These are phyloP conservation scores for Aspergillus spinulosporus DNA, from an alignment of 2,329 filamentous ascomycete species.

Conservation along the genomic window DNA sequence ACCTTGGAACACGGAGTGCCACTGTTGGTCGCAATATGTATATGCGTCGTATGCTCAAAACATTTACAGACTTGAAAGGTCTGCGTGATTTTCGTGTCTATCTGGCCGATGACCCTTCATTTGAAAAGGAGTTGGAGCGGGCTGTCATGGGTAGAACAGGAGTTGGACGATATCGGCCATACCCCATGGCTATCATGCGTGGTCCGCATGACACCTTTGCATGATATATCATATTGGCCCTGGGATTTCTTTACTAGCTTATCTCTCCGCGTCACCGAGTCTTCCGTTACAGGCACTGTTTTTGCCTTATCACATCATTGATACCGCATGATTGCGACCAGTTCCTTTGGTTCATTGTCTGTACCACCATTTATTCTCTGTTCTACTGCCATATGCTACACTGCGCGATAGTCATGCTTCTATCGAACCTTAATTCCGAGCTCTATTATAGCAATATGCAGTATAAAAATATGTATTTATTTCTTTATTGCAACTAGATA, in stretches of 20 bases:
- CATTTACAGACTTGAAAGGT: conserved; percentile 21
- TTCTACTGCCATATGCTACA: too few relatives aligned
- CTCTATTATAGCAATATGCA: too few relatives aligned
- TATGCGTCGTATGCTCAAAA: conserved; percentile 22
- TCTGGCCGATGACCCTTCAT: conserved; percentile 22
- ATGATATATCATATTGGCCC: background rate
- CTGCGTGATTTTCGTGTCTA: conserved; percentile 25
- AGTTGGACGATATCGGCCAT: conserved; percentile 4
- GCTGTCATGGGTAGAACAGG: conserved; percentile 17
- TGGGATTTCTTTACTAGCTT: background rate
- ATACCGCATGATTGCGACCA: background rate
- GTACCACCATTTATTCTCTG: background rate
- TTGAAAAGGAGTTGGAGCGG: conserved; percentile 22
- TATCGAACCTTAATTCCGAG: too few relatives aligned
- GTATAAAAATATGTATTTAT: too few relatives aligned
- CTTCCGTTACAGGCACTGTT: background rate
- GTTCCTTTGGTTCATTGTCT: background rate
- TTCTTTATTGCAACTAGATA: too few relatives aligned
- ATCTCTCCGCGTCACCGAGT: background rate
- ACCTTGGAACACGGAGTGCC: conserved; percentile 16
- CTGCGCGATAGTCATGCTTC: too few relatives aligned
- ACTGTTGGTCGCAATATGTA: conserved; percentile 16
- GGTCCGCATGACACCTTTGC: background rate
- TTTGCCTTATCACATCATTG: background rate
- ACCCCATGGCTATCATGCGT: background rate